A percentile compares a stretch with the other conserved stretches of the same genome.
Evolutionary conservation across 1,284 basidiomycete genomes (phyloP).

Genomic region (Sporisorium sorghi): DNA sequence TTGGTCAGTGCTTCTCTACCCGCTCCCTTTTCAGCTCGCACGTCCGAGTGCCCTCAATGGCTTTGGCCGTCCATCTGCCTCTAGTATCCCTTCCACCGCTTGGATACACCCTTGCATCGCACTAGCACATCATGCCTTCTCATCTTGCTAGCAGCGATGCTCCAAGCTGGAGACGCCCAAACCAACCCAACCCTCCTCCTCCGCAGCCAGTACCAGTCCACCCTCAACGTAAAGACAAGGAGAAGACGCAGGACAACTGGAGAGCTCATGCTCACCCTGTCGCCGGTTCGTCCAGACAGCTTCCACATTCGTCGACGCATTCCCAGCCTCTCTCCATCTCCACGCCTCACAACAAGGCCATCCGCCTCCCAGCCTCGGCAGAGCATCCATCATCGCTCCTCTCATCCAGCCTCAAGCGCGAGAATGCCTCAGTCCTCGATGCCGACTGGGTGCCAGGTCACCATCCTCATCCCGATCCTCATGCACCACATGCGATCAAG

Average conservation of each 20-base stretch:
- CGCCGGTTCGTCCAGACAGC: slow-evolving; percentile 5
- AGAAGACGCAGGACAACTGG: slow-evolving; percentile 35
- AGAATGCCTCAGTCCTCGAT: slow-evolving; percentile 13
- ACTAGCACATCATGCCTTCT: slow-evolving; percentile 19
- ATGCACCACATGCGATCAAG: slow-evolving; percentile 36
- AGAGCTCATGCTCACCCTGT: slow-evolving; percentile 39
- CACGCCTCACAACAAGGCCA: not conserved
- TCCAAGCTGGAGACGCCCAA: slow-evolving; percentile 37
- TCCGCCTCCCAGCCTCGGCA: not conserved
- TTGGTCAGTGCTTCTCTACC: not conserved
- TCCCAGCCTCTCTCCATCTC: slow-evolving; percentile 30
- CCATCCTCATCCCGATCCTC: slow-evolving; percentile 34
- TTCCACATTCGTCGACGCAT: slow-evolving; percentile 1
- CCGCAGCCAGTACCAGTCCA: slow-evolving; percentile 19
- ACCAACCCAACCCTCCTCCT: slow-evolving; percentile 9
- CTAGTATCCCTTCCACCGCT: not conserved
- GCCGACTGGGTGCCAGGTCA: slow-evolving; percentile 28
- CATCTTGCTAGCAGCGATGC: slow-evolving; percentile 25
- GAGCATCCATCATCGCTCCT: slow-evolving; percentile 22
- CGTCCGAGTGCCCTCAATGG: not conserved
- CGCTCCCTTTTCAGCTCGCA: not conserved
- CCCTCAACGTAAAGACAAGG: slow-evolving; percentile 23
- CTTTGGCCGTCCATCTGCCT: not conserved
- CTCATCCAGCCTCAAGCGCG: slow-evolving; percentile 35
- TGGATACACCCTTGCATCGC: not conserved